Base-by-base conservation (phyloP, 495 filamentous ascomycete species). In the Penicillium maclennaniae region DNA sequence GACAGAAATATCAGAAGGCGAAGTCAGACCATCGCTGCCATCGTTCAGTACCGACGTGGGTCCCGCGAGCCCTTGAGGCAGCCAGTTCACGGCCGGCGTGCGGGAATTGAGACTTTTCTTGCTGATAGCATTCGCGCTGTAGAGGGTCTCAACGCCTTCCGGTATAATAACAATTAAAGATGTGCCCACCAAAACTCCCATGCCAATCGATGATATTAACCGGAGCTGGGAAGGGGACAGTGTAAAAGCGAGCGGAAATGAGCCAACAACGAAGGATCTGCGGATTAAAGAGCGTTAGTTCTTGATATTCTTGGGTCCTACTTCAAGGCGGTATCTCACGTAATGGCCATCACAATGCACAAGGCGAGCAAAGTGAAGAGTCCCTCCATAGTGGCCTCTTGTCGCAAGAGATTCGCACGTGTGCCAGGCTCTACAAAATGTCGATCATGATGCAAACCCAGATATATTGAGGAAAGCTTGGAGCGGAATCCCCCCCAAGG, bases 101-200 rank as follows among this genome's bases (percentile, higher is more conserved):
- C 72, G 70, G 16, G 58, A 59, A 45, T 55, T 67, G 45, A 75
- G 46, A 45, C 55, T 60, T 47, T 74, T 72, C 36, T 57, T 65
- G 48, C 41, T 46, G 26, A 53, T 51, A 16, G 68, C 61, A 41
- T 70, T 78, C 9, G 85, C 78, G 58, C 81, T 84, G 63, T 95
- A 91, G 44, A 97, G 74, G 7, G 93, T 93, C 62, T 97, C 93
- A 44, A 97, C 84, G 15, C 93, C 93, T 69, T 98, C 93, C 0
- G 93, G 93, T 62, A 98, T 96, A 66, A 98, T 98, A 3, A 98
- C 90, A 50, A 97, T 91, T 58, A 98, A 80, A 8, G 91, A 90
- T 31, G 92, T 97, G 34, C 93, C 93, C 19, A 98, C 91, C 7
- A 98, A 77, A 15, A 98, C 86, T 38, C 93, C 93, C 75, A 96